Base-by-base conservation (phyloP, 139 green algal genomes). In the Cymbomonas tetramitiformis region DNA sequence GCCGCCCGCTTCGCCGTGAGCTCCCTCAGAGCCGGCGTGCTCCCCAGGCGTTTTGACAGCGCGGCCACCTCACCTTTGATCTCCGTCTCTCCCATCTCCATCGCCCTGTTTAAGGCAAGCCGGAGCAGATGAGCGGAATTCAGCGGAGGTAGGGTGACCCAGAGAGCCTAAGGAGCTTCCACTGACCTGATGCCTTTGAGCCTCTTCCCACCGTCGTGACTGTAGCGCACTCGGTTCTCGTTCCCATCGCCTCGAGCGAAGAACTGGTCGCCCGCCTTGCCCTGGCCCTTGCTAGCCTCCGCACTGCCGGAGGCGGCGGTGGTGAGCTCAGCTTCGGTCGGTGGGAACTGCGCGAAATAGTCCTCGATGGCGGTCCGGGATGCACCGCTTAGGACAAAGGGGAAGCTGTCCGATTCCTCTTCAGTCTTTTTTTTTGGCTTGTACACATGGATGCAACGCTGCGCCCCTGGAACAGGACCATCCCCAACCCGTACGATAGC, bases 1-100 rank as follows among this genome's bases (percentile, higher is more conserved):
- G 36, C 59, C 26, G 25, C 24, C 10, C 56, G 44, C 33, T 64
- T 55, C 18, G 9, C 38, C 49, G 38, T 25, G 26, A 71, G 46
- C 55, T 64, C 33, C 2, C 34, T 30, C 43, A 60, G 18, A 32
- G 15, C 52, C 9, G 4, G 25, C 18, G 43, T 33, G 5, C 15
- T 44, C 26, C 15, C 25, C 12, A 57, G 6, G 3, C 49, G 4
- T 33, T 3, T 3, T 33, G 49, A 31, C 18, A 57, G 28, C 4
- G 49, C 28, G 12, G 30, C 49, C 4, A n/a, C 28, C 15, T 33
- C 2, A 18, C 18, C 9, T n/a, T n/a, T n/a, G n/a, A n/a, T n/a
- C 28, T 31, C 8, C 49, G 49, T 33, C 28, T 43, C 7, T 21
- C 28, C 49, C 28, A 33, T 12, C 4, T 12, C 21, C 6, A 55